A percentile compares a stretch with the other conserved stretches of the same genome.
Conservation (phyloP, 148 eudicot species). For the Amaranthus palmeri region DNA sequence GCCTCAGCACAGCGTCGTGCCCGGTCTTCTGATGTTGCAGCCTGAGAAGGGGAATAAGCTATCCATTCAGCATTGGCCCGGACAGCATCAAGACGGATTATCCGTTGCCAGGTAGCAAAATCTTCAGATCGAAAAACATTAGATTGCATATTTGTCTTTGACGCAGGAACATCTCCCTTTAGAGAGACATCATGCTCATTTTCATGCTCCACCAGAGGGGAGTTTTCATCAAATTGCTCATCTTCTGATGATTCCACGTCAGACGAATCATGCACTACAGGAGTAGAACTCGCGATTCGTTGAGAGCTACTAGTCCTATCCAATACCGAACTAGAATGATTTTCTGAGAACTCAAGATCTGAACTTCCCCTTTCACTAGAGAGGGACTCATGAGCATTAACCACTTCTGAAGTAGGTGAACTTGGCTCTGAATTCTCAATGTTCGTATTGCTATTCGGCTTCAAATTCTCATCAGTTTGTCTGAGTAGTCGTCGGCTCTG, state of each 20-base stretch:
- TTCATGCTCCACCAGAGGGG: constrained; percentile 38
- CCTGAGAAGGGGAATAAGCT: constrained; percentile 54
- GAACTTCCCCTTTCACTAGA: constrained; percentile 55
- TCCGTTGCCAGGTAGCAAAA: constrained; percentile 89
- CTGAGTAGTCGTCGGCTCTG: constrained; percentile 61
- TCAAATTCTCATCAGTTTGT: constrained; percentile 28
- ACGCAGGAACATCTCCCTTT: constrained; percentile 45
- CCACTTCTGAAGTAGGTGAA: constrained; percentile 69
- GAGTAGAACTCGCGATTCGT: constrained; percentile 33
- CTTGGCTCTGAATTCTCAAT: constrained; percentile 33
- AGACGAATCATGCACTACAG: constrained; percentile 54
- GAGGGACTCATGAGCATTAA: constrained; percentile 76
- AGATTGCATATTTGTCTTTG: constrained; percentile 33
- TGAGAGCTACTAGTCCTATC: constrained; percentile 41
- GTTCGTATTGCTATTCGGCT: constrained; percentile 32
- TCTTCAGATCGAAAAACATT: constrained; percentile 46
- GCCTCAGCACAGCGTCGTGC: constrained; percentile 68
- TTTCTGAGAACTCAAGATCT: constrained; percentile 41
- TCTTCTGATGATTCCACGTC: constrained; percentile 72
- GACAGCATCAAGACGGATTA: constrained; percentile 86
- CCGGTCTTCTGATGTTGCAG: constrained; percentile 53
- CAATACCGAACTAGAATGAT: constrained; percentile 30
- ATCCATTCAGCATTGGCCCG: constrained; percentile 92
- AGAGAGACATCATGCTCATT: constrained; percentile 28
- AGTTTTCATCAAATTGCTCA: constrained; percentile 53